Evolutionary conservation across 148 eudicot genomes (phyloP).

Genomic region (Rhododendron ferrugineum): DNA sequence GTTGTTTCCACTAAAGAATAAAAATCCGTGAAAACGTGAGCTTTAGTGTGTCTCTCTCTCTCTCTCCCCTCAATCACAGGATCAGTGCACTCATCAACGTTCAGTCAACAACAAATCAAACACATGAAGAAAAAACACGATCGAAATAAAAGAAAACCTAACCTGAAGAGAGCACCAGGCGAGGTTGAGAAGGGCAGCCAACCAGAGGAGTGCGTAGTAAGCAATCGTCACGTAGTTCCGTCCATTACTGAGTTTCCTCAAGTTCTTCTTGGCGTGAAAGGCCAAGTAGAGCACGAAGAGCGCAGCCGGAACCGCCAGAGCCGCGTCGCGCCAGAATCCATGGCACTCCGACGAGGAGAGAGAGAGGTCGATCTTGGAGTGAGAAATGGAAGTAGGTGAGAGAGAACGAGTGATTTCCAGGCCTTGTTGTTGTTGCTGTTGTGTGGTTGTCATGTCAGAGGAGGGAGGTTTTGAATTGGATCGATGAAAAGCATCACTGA

Average conservation of each 20-base stretch:
- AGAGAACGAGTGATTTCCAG: not conserved
- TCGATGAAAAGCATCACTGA: not conserved
- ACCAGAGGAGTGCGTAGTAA: conserved; percentile 37
- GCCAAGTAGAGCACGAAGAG: conserved; percentile 31
- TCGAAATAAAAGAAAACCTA: not conserved
- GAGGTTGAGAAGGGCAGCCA: conserved; percentile 29
- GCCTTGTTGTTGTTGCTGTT: not conserved
- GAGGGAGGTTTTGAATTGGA: not conserved
- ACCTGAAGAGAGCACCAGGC: conserved; percentile 43
- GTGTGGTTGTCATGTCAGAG: not conserved
- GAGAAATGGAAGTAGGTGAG: not conserved
- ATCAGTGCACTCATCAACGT: not conserved
- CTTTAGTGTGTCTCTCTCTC: not conserved
- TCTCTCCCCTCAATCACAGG: not conserved
- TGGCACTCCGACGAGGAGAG: conserved; percentile 17
- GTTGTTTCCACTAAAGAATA: too few relatives aligned
- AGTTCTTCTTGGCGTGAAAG: conserved; percentile 25
- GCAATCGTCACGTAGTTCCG: conserved; percentile 30
- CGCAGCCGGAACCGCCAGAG: conserved; percentile 22
- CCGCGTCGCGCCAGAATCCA: conserved; percentile 31
- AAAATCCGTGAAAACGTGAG: too few relatives aligned
- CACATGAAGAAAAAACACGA: not conserved
- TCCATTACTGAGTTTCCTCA: conserved; percentile 29
- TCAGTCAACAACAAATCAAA: not conserved
- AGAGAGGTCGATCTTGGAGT: not conserved